phyloP scores from a whole-genome alignment of 305 asterid genomes.

The Rubia peregrina region DNA sequence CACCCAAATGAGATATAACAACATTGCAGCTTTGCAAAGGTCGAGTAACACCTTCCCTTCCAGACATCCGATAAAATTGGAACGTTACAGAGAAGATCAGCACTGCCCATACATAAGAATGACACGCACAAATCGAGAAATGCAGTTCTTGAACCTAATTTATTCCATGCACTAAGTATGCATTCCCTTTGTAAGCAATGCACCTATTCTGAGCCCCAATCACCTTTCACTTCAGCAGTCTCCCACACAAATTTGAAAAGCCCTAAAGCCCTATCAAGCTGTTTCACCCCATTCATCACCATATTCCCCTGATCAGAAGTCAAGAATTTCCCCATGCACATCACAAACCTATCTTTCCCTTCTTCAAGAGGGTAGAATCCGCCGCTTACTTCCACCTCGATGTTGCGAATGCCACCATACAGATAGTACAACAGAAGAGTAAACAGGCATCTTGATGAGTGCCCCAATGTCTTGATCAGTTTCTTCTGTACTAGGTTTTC shows the following conservation, averaged over 20 bases:
- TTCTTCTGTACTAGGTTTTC: constrained; percentile 69
- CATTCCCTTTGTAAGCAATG: constrained; percentile 48
- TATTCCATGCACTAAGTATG: constrained; percentile 51
- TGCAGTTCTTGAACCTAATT: constrained; percentile 7
- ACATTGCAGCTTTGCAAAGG: no score
- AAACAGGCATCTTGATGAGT: constrained; percentile 64
- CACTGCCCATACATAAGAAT: constrained; percentile 11
- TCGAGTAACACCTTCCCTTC: no score
- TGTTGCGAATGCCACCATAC: constrained; percentile 44
- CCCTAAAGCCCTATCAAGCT: constrained; percentile 62
- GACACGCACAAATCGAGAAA: constrained; percentile 9
- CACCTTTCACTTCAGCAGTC: constrained; percentile 61
- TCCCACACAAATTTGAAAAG: constrained; percentile 84
- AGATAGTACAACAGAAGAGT: constrained; percentile 65
- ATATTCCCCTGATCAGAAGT: constrained; percentile 50
- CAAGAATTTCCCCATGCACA: constrained; percentile 76
- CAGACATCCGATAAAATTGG: constrained; percentile 34
- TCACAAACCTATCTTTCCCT: constrained; percentile 36
- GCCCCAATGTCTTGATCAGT: constrained; percentile 58
- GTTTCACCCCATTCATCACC: constrained; percentile 52
- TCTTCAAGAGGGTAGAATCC: constrained; percentile 44
- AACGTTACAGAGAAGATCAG: constrained; percentile 38
- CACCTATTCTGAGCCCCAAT: constrained; percentile 49
- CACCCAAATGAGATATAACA: no score
- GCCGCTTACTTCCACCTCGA: constrained; percentile 75